phyloP scores from a whole-genome alignment of 2,329 filamentous ascomycete species.

The Arachnopeziza araneosa region DNA sequence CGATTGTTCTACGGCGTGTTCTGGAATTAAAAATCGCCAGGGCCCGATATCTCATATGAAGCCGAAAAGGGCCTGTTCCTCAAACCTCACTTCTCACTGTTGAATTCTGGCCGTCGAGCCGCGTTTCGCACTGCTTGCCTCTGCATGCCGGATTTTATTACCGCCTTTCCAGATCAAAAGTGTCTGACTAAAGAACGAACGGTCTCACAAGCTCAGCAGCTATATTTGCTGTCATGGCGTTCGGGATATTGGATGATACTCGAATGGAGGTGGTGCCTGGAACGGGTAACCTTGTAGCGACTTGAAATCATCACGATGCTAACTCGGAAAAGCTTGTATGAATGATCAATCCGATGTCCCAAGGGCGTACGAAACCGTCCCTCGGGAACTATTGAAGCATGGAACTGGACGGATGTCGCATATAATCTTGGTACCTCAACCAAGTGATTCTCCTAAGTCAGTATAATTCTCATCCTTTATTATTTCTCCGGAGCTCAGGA shows the following conservation, averaged over 20 bases:
- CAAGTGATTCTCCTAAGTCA: conserved; percentile 40
- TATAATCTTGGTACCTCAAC: conserved; percentile 35
- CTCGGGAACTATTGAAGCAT: conserved; percentile 31
- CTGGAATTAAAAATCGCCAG: background rate
- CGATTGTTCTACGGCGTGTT: background rate
- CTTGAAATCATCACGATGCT: background rate
- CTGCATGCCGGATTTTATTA: background rate
- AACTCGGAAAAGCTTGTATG: conserved; percentile 35
- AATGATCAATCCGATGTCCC: conserved; percentile 42
- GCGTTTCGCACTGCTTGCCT: background rate
- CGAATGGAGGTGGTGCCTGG: conserved; percentile 42
- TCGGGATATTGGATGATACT: conserved; percentile 42
- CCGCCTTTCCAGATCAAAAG: background rate
- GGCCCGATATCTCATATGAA: background rate
- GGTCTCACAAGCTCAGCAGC: background rate
- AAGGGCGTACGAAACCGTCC: conserved; percentile 39
- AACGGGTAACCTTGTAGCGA: conserved; percentile 34
- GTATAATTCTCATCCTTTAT: background rate
- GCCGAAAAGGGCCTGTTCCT: background rate
- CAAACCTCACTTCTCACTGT: background rate
- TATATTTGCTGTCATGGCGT: conserved; percentile 34
- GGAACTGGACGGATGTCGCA: conserved; percentile 17
- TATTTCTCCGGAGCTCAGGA: background rate
- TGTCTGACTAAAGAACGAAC: background rate
- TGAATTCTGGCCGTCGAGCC: background rate